Percentiles rank a stretch among this genome's conserved stretches.
Conservation (phyloP, 495 filamentous ascomycete genomes). For the Neurospora sp. region DNA sequence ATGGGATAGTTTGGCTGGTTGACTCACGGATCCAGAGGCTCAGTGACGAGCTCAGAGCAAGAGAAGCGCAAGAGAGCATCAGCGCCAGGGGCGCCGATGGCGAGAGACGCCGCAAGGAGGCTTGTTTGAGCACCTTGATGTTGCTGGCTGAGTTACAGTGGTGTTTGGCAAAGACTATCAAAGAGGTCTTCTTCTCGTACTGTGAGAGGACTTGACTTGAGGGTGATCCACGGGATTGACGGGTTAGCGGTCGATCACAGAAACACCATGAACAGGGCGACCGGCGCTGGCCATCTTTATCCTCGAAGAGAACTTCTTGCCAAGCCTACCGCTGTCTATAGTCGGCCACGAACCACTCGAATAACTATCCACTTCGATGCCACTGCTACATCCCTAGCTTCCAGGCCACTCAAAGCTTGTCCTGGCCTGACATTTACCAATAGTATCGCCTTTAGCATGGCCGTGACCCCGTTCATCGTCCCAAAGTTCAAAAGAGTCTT, state of each 20-base stretch:
- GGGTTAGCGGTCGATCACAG: background rate
- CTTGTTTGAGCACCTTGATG: conserved; percentile 1
- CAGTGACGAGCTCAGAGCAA: conserved; percentile 24
- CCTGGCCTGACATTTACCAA: background rate
- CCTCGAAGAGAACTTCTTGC: background rate
- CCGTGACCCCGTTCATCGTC: background rate
- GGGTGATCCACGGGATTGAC: background rate
- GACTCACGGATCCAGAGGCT: conserved; percentile 19
- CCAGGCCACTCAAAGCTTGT: background rate
- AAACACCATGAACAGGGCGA: background rate
- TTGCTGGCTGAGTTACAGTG: background rate
- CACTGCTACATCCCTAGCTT: background rate
- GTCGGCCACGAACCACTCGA: background rate
- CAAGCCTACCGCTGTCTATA: background rate
- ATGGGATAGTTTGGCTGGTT: background rate
- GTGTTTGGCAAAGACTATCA: background rate
- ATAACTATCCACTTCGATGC: background rate
- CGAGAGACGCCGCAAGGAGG: conserved; percentile 6
- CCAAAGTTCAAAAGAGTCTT: background rate
- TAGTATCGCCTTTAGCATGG: background rate
- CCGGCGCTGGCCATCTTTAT: background rate
- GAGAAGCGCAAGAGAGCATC: conserved; percentile 51
- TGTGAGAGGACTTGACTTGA: background rate
- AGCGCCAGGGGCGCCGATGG: conserved; percentile 3
- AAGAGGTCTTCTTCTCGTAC: background rate